phyloP scores from a whole-genome alignment of 2,329 filamentous ascomycete species.

The Fusarium tricinctum region DNA sequence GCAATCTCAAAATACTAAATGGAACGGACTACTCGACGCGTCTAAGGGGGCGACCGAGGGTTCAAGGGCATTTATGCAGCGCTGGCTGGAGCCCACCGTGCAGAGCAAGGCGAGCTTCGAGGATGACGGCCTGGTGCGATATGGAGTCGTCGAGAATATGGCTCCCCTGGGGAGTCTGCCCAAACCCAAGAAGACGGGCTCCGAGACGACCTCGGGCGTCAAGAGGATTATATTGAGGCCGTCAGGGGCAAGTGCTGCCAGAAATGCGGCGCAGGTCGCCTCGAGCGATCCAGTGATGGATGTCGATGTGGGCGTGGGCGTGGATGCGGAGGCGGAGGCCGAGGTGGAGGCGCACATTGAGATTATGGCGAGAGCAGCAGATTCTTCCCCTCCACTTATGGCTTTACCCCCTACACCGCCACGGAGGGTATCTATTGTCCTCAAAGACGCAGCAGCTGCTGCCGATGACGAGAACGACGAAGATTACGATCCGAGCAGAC shows the following conservation, averaged over 20 bases:
- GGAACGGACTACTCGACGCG: conserved; percentile 56
- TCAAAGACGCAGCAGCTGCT: conserved; percentile 52
- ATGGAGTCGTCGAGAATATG: conserved; percentile 87
- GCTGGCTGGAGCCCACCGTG: conserved; percentile 71
- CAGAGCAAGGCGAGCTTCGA: conserved; percentile 79
- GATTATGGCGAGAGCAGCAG: conserved; percentile 38
- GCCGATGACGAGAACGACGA: conserved; percentile 58
- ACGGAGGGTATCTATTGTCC: conserved; percentile 46
- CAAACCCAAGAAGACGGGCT: conserved; percentile 62
- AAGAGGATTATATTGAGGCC: conserved; percentile 64
- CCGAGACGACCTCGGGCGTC: conserved; percentile 50
- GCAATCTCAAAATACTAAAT: conserved; percentile 51
- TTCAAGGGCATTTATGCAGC: conserved; percentile 66
- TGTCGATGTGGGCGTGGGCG: conserved; percentile 30
- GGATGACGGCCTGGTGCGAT: conserved; percentile 79
- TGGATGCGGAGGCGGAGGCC: conserved; percentile 30
- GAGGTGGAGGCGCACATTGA: conserved; percentile 46
- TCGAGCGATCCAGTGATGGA: conserved; percentile 46
- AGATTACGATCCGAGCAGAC: conserved; percentile 60
- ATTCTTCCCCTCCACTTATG: conserved; percentile 44
- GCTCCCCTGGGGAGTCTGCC: conserved; percentile 82
- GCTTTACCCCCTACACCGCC: conserved; percentile 47
- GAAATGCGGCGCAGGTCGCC: conserved; percentile 44
- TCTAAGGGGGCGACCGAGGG: conserved; percentile 54
- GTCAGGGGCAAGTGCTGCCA: conserved; percentile 51